Conservation (phyloP, 345 rosid genomes). For the Gossypium herbaceum region DNA sequence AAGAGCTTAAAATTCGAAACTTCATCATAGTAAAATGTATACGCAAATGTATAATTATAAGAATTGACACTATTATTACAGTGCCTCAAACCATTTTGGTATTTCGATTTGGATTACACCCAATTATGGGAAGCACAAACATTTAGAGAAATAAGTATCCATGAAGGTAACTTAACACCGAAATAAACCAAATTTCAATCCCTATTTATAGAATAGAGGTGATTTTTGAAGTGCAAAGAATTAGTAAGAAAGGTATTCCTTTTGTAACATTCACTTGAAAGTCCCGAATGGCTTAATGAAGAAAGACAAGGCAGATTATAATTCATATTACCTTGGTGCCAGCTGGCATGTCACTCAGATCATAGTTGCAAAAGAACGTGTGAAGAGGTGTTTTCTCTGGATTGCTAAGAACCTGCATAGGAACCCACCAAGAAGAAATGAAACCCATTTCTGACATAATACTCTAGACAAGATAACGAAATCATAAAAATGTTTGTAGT, state of each 20-base stretch:
- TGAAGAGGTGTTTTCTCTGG: slow-evolving; percentile 97
- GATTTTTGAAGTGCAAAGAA: neutral
- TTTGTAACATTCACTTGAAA: neutral
- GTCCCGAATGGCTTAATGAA: neutral
- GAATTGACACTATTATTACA: neutral
- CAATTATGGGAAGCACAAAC: neutral
- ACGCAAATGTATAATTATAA: slow-evolving; percentile 6
- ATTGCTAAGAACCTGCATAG: slow-evolving; percentile 84
- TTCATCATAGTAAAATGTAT: neutral
- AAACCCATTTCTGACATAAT: slow-evolving; percentile 15
- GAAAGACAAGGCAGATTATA: neutral
- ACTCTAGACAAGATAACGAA: neutral
- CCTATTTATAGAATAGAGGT: neutral
- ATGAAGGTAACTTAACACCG: neutral
- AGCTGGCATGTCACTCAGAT: slow-evolving; percentile 91
- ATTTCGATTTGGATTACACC: neutral
- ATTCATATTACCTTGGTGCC: slow-evolving; percentile 61
- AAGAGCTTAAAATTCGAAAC: slow-evolving; percentile 15
- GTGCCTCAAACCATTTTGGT: neutral
- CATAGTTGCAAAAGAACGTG: slow-evolving; percentile 92
- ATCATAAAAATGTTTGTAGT: neutral
- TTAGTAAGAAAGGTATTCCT: neutral
- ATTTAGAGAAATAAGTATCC: neutral
- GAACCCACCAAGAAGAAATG: slow-evolving; percentile 15
- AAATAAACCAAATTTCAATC: neutral